Evolutionary conservation across 805 yeast species (phyloP).

Genomic region (Yarrowia osloensis): DNA sequence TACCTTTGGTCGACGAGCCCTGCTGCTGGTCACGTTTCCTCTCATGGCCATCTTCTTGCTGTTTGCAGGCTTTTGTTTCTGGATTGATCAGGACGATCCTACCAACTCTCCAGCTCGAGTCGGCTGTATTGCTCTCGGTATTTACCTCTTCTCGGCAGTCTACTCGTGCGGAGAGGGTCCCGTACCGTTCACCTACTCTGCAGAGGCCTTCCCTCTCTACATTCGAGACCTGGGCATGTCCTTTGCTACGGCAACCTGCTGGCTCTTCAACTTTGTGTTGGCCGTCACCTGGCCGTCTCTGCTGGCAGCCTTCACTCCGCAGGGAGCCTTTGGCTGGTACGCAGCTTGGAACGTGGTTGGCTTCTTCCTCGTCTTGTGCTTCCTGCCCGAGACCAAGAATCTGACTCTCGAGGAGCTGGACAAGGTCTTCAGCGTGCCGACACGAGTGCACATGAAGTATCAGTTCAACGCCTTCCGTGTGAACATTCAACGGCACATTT

Average conservation of each 20-base stretch:
- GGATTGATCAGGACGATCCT: conserved; percentile 52
- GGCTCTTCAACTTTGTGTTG: conserved; percentile 59
- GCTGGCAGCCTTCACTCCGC: conserved; percentile 63
- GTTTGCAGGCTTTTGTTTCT: conserved; percentile 61
- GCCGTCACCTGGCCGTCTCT: conserved; percentile 82
- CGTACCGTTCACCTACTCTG: conserved; percentile 85
- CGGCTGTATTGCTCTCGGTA: conserved; percentile 70
- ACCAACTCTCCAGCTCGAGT: conserved; percentile 47
- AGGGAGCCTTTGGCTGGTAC: conserved; percentile 87
- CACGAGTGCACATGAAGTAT: conserved; percentile 55
- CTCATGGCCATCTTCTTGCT: conserved; percentile 58
- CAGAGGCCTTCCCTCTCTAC: conserved; percentile 79
- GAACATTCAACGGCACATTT: conserved; percentile 34
- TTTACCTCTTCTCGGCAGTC: conserved; percentile 69
- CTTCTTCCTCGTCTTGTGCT: conserved; percentile 57
- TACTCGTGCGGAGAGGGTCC: conserved; percentile 89
- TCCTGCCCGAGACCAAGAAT: conserved; percentile 67
- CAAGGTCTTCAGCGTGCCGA: conserved; percentile 63
- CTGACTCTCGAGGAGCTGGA: conserved; percentile 77
- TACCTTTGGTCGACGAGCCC: conserved; percentile 67
- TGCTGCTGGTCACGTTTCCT: conserved; percentile 61
- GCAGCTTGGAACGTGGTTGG: conserved; percentile 84
- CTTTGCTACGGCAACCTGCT: conserved; percentile 61
- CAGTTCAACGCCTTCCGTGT: conserved; percentile 44
- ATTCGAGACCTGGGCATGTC: conserved; percentile 82